Evolutionary conservation across 805 yeast genomes (phyloP), one percentile per base, ranked within the genome.

Genomic region (Wickerhamia fluorescens): DNA sequence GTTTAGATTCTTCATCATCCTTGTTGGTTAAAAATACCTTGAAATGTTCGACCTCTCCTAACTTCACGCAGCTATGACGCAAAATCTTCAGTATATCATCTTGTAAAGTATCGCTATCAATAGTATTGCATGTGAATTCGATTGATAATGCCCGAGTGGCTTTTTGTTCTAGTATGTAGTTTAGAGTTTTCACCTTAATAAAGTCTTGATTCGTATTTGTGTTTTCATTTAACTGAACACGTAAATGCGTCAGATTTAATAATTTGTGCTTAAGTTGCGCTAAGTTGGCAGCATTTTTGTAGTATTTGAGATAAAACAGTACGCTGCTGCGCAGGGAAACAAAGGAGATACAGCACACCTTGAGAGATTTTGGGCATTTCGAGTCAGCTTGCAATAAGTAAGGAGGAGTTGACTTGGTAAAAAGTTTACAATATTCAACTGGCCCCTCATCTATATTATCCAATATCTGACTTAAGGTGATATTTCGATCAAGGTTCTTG

Each of bases 391-490:
- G 37, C 17, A 28, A 15, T 4, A 38, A 21, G 14, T 35, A 34
- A 18, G 26, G 33, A 7, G 57, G 55, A 6, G 59, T 47, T 9
- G 51, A 47, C 22, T 43, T 51, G 11, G 55, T 43, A 33, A 61
- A 49, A 33, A 71, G 46, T 31, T 66, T 63, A 36, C 75, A 63
- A 41, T 71, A 71, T 47, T 79, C 87, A 20, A 79, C 63, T 1
- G 84, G 81, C 3, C 82, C 84, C 45, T 48, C 63, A 24, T 70
- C 71, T 7, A 78, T 60, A 18, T 56, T 50, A 25, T 71, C 64
- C 24, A 74, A 47, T 11, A 71, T 47, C 13, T 58, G 54, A 8
- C 45, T 39, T 17, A 61, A 35, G 1, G 51, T 28, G 15, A 61
- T 31, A 12, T 41, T 42, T 6, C 42, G 38, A 22, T 41, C 33